phyloP scores from a whole-genome alignment of 1,284 basidiomycete species.

The Ceratobasidium papillatum region DNA sequence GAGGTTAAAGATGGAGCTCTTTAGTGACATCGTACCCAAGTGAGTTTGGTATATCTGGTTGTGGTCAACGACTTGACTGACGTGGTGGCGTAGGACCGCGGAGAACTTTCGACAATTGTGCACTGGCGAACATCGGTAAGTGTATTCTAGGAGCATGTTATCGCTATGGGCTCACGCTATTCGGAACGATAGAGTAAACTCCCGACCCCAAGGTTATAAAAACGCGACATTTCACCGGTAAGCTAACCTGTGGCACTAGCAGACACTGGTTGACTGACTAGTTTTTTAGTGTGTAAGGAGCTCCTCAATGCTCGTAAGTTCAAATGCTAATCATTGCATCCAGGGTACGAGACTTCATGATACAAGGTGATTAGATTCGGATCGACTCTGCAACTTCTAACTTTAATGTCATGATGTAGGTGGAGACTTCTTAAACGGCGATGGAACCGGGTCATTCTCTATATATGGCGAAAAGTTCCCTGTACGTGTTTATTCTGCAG shows the following conservation, averaged over 20 bases:
- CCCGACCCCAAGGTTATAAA: conserved; percentile 89
- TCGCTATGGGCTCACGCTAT: background rate
- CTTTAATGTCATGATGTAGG: conserved; percentile 55
- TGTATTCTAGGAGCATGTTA: background rate
- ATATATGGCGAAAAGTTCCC: conserved; percentile 95
- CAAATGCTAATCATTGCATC: conserved; percentile 3
- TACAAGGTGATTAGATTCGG: conserved; percentile 67
- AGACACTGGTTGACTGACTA: background rate
- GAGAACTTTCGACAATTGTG: conserved; percentile 98
- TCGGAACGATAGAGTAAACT: conserved; percentile 68
- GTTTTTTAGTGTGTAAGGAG: conserved; percentile 59
- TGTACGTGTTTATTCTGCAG: conserved; percentile 55
- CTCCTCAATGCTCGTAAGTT: conserved; percentile 54
- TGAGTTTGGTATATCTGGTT: conserved; percentile 51
- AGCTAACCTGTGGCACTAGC: conserved; percentile 44
- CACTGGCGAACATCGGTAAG: conserved; percentile 91
- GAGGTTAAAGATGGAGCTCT: conserved; percentile 94
- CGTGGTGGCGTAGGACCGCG: conserved; percentile 69
- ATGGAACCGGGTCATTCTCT: conserved; percentile 93
- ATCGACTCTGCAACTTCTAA: background rate
- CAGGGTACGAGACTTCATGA: conserved; percentile 65
- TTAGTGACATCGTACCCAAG: conserved; percentile 92
- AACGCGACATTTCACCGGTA: conserved; percentile 90
- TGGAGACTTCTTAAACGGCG: conserved; percentile 87
- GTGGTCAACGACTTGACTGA: background rate